A percentile compares a stretch with the other conserved stretches of the same genome.
Evolutionary conservation across 1,139 yeast genomes (phyloP).

Genomic region (Candida mesenterica): DNA sequence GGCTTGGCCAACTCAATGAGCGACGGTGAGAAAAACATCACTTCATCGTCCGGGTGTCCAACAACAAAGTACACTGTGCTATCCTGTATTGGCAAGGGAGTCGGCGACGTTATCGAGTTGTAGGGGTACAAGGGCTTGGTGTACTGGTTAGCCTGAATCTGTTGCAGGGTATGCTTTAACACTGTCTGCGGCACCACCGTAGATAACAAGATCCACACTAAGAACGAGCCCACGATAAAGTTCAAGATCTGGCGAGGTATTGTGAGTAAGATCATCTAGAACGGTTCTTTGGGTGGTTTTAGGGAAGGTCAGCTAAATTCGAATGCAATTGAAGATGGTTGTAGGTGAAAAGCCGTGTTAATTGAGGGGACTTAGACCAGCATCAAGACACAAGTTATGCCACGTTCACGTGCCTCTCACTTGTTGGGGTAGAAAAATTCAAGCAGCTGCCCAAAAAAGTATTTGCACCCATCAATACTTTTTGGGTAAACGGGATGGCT

Average conservation of each 20-base stretch:
- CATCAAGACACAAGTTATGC: too few relatives aligned
- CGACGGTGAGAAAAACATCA: slow-evolving; percentile 94
- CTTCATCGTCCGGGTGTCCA: slow-evolving; percentile 98
- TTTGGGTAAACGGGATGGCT: too few relatives aligned
- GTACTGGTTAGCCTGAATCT: slow-evolving; percentile 28
- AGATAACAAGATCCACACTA: slow-evolving; percentile 39
- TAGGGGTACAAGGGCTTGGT: slow-evolving; percentile 30
- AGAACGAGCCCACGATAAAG: slow-evolving; percentile 24
- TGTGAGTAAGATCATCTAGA: slow-evolving; percentile 17
- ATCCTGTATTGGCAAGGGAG: slow-evolving; percentile 34
- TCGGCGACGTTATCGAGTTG: slow-evolving; percentile 36
- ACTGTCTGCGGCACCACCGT: slow-evolving; percentile 41
- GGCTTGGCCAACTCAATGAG: slow-evolving; percentile 52
- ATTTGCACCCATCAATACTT: too few relatives aligned
- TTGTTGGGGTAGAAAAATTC: too few relatives aligned
- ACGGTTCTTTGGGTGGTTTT: slow-evolving; percentile 4
- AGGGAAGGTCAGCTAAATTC: too few relatives aligned
- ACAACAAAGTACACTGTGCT: slow-evolving; percentile 53
- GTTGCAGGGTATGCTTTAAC: slow-evolving; percentile 28
- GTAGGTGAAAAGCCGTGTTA: too few relatives aligned
- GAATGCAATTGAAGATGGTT: too few relatives aligned
- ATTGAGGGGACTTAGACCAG: too few relatives aligned
- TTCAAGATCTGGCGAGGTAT: slow-evolving; percentile 16
- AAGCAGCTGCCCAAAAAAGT: too few relatives aligned
- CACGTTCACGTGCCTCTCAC: too few relatives aligned